Base-by-base conservation (phyloP, 2,329 filamentous ascomycete genomes). In the Aspergillus clavatus region DNA sequence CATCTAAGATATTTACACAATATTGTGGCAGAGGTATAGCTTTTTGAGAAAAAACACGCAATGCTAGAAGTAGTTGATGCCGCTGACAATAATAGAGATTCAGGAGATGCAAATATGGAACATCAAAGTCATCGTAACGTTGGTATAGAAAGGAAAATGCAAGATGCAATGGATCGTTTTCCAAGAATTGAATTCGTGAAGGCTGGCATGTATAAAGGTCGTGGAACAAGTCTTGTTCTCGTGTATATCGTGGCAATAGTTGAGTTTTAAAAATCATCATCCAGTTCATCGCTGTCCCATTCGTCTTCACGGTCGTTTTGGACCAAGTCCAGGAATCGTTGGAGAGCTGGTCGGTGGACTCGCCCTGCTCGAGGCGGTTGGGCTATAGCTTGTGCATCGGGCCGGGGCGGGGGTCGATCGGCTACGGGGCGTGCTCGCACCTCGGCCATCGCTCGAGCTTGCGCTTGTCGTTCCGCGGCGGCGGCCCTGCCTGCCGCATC, bases 241-340 rank as follows among this genome's bases (percentile, higher is more conserved):
- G 16, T 12, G 8, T 22, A 5, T 5, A 46, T 42, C 12, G 37
- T 31, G 18, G 24, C 24, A 10, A 5, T 16, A 18, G 12, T 45
- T 35, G 22, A 18, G 12, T 45, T 35, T 45, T 48, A 63, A 21
- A 63, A 64, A 40, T 57, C 60, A 35, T 73, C 72, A 14, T 77
- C 75, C 40, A 80, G 51, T 54, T 80, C 78, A 56, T 81, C 78
- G 50, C 76, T 79, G 50, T 80, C 76, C 78, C 78, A 81, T 46
- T 73, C 78, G 52, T 80, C 78, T 59, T 81, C 78, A 33, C 74
- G 69, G 48, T 81, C 78, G 41, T 74, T 67, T 44, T 66, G 58
- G 5, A 75, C 78, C 45, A 80, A 60, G 33, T 74, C 68, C 27
- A 80, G 53, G 51, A 80, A 80, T 22, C 74, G 63, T 54, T 76